These are phyloP conservation scores for Mucor irregularis DNA, from an alignment of 371 early-diverging fungal genomes.

Conservation along the genomic window DNA sequence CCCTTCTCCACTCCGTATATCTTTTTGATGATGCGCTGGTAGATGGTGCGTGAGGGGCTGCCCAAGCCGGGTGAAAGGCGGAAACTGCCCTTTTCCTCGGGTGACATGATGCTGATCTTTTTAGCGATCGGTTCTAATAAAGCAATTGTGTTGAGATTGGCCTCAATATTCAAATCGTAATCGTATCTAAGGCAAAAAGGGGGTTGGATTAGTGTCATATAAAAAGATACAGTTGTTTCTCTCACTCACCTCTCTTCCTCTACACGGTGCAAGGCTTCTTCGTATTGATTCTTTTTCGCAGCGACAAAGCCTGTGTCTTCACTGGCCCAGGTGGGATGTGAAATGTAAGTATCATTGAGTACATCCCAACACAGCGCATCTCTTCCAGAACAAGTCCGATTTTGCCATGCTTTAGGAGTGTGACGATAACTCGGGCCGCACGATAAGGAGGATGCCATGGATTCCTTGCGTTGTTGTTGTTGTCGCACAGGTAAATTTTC, in stretches of 20 bases:
- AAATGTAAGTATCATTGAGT: conserved; percentile 93
- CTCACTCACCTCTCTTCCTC: conserved; percentile 99
- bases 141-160: conserved; percentile 86
- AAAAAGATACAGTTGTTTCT: no score
- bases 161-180: conserved; percentile 90
- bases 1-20: conserved; percentile 87
- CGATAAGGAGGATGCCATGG: conserved; percentile 3
- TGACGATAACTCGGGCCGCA: conserved; percentile 47
- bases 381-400: conserved; percentile 77
- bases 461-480: background rate
- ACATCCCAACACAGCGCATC: conserved; percentile 90
- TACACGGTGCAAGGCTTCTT: conserved; percentile 93
- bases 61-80: conserved; percentile 79
- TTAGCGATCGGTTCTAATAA: conserved; percentile 84
- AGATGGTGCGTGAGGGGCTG: conserved; percentile 81
- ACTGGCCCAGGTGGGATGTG: conserved; percentile 93
- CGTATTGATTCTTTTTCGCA: conserved; percentile 91
- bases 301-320: conserved; percentile 94
- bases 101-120: conserved; percentile 68
- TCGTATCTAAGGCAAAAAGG: no score
- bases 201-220: no score
- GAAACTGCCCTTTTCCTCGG: conserved; percentile 74
- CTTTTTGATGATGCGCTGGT: conserved; percentile 84
- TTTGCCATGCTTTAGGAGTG: conserved; percentile 61
- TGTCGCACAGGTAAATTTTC: conserved; percentile 17